phyloP scores from a whole-genome alignment of 2,329 filamentous ascomycete species.

The Alternaria brassicae region DNA sequence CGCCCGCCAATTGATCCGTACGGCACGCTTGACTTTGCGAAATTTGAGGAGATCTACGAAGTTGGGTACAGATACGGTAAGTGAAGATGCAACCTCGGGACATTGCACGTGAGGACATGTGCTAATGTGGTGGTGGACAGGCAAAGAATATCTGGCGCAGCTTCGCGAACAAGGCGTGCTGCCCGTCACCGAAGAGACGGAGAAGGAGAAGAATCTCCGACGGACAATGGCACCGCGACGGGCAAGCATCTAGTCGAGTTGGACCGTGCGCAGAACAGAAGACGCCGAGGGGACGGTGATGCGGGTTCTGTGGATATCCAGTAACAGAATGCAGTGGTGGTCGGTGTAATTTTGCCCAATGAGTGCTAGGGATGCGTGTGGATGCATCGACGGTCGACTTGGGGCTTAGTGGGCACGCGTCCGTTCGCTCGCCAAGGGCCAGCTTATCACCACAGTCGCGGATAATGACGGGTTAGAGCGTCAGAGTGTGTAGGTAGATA shows the following conservation, averaged over 20 bases:
- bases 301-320: conserved; percentile 18
- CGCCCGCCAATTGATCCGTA: conserved; percentile 92
- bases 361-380: conserved; percentile 19
- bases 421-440: conserved; percentile 13
- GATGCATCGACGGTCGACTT: conserved; percentile 20
- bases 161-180: conserved; percentile 81
- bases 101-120: not conserved
- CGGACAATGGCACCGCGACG: conserved; percentile 61
- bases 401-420: conserved; percentile 21
- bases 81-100: not conserved
- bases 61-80: conserved; percentile 82
- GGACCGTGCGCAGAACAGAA: conserved; percentile 1
- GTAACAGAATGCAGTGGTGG: conserved; percentile 24
- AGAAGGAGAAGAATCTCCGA: conserved; percentile 59
- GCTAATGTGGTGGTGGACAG: conserved; percentile 4
- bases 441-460: conserved; percentile 21
- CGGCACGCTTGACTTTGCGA: conserved; percentile 93
- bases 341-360: conserved; percentile 28
- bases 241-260: conserved; percentile 16
- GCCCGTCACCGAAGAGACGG: conserved; percentile 61
- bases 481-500: no score
- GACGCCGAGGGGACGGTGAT: conserved; percentile 16
- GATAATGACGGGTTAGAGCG: conserved; percentile 25
- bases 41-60: conserved; percentile 95
- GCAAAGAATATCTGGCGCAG: conserved; percentile 77